These are phyloP conservation scores for Diospyros kaki DNA, from an alignment of 148 eudicot genomes.

Conservation along the genomic window DNA sequence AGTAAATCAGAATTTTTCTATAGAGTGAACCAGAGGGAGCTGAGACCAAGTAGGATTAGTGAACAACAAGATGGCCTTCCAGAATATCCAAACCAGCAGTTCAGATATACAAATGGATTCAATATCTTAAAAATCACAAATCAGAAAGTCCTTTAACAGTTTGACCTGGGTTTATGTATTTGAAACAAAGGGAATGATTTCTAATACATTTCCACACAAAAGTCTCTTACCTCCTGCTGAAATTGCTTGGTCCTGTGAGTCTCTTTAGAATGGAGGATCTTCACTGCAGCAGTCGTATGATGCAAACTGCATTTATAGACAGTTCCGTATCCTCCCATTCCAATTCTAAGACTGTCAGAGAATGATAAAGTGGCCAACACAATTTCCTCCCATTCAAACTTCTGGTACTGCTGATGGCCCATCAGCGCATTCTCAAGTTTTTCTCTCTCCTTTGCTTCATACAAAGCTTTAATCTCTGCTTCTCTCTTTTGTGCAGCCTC, in stretches of 20 bases:
- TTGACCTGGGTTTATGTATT: neutral
- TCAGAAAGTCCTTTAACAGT: neutral
- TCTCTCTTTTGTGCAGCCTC: slow-evolving; percentile 63
- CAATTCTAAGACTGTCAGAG: slow-evolving; percentile 52
- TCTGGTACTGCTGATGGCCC: slow-evolving; percentile 50
- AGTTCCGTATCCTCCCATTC: slow-evolving; percentile 78
- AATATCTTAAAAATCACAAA: neutral
- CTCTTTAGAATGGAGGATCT: slow-evolving; percentile 70
- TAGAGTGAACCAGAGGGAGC: neutral
- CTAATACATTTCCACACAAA: neutral
- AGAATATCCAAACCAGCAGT: neutral
- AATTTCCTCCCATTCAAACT: slow-evolving; percentile 76
- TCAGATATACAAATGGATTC: neutral
- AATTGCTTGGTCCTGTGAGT: slow-evolving; percentile 51
- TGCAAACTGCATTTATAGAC: slow-evolving; percentile 82
- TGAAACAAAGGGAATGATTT: neutral
- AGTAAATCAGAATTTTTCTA: neutral
- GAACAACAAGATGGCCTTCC: neutral
- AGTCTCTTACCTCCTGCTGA: slow-evolving; percentile 68
- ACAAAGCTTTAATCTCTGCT: slow-evolving; percentile 52
- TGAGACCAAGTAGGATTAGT: neutral
- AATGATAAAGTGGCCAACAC: slow-evolving; percentile 62
- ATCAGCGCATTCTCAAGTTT: slow-evolving; percentile 55
- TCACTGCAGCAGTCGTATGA: slow-evolving; percentile 77
- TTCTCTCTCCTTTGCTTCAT: slow-evolving; percentile 59